A percentile compares a stretch with the other conserved stretches of the same genome.
Evolutionary conservation across 495 filamentous ascomycete genomes (phyloP).

Genomic region (Amphirosellinia nigrospora): DNA sequence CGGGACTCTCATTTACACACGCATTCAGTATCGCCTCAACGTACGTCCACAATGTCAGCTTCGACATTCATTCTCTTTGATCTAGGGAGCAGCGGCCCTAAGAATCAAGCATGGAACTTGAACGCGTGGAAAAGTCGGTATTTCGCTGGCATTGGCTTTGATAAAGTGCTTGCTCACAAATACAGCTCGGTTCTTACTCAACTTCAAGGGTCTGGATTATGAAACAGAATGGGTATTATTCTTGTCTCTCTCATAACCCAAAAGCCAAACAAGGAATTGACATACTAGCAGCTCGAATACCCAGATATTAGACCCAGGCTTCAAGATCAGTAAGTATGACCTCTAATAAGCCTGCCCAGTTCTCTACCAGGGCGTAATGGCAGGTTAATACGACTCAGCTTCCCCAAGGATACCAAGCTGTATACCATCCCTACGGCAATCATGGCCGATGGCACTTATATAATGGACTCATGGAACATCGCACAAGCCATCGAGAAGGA

Average conservation of each 20-base stretch:
- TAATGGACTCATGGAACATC: constrained; percentile 64
- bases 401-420: constrained; percentile 27
- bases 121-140: constrained; percentile 67
- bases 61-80: constrained; percentile 58
- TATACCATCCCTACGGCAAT: constrained; percentile 64
- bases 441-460: constrained; percentile 56
- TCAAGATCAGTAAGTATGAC: constrained; percentile 47
- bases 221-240: constrained; percentile 62
- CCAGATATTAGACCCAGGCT: constrained; percentile 60
- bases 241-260: background rate
- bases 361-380: background rate
- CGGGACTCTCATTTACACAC: background rate
- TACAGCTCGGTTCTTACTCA: constrained; percentile 63
- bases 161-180: constrained; percentile 3
- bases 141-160: background rate
- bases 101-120: constrained; percentile 54
- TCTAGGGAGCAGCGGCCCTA: constrained; percentile 54
- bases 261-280: background rate
- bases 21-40: background rate
- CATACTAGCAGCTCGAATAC: constrained; percentile 52
- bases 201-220: constrained; percentile 68
- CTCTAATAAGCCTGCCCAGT: background rate
- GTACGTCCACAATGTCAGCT: constrained; percentile 21
- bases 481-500: constrained; percentile 55
- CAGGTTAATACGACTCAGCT: constrained; percentile 39